phyloP scores from a whole-genome alignment of 164 flowering plant genomes.

The Sextonia rubra region DNA sequence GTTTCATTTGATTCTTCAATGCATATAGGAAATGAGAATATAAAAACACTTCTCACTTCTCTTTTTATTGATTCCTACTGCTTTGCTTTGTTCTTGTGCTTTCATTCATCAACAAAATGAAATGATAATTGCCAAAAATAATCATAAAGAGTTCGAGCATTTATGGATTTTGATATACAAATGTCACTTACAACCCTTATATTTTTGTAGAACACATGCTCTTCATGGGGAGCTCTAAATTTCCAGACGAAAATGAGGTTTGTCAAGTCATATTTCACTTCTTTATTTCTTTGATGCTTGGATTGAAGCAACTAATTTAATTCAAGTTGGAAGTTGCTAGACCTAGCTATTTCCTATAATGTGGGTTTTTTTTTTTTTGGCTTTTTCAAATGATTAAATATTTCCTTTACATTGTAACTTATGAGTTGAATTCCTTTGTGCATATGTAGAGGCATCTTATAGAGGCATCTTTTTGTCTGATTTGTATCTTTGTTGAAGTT shows the following conservation, averaged over 20 bases:
- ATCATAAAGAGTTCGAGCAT: neutral
- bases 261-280: neutral
- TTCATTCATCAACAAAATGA: too few species aligned
- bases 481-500: too few species aligned
- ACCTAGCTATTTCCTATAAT: neutral
- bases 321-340: neutral
- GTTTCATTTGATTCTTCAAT: too few species aligned
- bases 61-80: too few species aligned
- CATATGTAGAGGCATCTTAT: neutral
- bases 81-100: too few species aligned
- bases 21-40: too few species aligned
- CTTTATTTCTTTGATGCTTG: neutral
- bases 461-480: neutral
- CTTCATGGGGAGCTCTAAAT: conserved; percentile 92
- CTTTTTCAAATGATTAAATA: neutral
- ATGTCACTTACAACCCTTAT: neutral
- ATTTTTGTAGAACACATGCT: conserved; percentile 92
- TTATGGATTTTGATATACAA: neutral
- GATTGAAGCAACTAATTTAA: neutral
- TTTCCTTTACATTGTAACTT: neutral
- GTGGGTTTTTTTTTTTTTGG: too few species aligned
- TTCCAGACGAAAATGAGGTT: conserved; percentile 99
- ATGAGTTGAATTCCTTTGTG: neutral
- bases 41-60: too few species aligned
- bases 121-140: too few species aligned